Percentiles rank a stretch among this genome's conserved stretches.
Evolutionary conservation across 176 grass and related monocot genomes (phyloP).

Genomic region (Phoenix roebelenii): DNA sequence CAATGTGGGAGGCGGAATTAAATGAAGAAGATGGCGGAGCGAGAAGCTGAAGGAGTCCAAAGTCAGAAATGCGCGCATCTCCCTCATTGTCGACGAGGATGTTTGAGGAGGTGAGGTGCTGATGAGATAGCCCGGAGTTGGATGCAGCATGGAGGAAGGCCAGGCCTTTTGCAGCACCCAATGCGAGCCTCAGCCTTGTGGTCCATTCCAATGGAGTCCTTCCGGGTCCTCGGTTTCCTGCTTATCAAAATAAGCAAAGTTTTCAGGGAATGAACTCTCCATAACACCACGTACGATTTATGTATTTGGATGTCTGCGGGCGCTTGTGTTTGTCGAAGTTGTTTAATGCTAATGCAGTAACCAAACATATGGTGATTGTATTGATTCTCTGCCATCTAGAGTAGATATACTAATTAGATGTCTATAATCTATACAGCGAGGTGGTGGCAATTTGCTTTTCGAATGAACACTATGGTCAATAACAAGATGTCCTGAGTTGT

Average conservation of each 20-base stretch:
- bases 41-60: constrained; percentile 60
- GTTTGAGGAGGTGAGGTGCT: constrained; percentile 79
- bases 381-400: too few relatives aligned
- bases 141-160: constrained; percentile 57
- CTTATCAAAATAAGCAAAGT: neutral
- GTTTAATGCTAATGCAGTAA: too few relatives aligned
- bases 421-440: too few relatives aligned
- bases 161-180: constrained; percentile 68
- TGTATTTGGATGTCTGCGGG: too few relatives aligned
- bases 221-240: constrained; percentile 74
- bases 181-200: constrained; percentile 65
- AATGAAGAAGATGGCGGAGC: constrained; percentile 6
- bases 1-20: neutral
- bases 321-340: too few relatives aligned
- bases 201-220: constrained; percentile 58
- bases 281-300: too few relatives aligned
- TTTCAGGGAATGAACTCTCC: neutral
- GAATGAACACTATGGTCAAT: too few relatives aligned
- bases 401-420: too few relatives aligned
- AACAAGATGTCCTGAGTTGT: too few relatives aligned
- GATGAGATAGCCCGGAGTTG: constrained; percentile 42
- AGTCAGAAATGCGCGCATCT: constrained; percentile 57
- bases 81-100: constrained; percentile 52
- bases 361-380: too few relatives aligned
- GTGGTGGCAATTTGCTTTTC: too few relatives aligned